Evolutionary conservation across 768 basidiomycete species (phyloP).

Genomic region (Xerocomellus dryophilus): DNA sequence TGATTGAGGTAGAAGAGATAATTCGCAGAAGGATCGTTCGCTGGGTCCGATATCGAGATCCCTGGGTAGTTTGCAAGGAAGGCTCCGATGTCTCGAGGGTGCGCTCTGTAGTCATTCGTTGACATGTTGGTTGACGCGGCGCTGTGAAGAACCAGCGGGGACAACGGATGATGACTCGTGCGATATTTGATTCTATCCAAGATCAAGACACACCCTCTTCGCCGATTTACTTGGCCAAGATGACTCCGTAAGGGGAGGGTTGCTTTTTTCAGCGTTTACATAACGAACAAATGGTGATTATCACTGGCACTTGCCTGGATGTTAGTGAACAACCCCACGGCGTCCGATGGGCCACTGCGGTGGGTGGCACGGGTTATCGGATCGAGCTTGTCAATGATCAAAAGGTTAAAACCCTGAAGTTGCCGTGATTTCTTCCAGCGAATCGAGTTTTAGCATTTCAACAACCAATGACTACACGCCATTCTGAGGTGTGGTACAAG

Average conservation of each 20-base stretch:
- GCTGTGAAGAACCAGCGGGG: slow-evolving; percentile 5
- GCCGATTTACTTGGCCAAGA: background rate
- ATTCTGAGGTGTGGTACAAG: background rate
- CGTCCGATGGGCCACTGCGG: background rate
- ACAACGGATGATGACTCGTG: slow-evolving; percentile 9
- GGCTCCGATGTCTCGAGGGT: slow-evolving; percentile 24
- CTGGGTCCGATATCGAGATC: slow-evolving; percentile 6
- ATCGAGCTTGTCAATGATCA: slow-evolving; percentile 6
- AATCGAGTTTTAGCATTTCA: background rate
- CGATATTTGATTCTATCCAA: slow-evolving; percentile 2
- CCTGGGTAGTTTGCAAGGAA: slow-evolving; percentile 28
- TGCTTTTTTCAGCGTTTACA: background rate
- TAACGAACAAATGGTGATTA: background rate
- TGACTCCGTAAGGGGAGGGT: background rate
- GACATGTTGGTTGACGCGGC: slow-evolving; percentile 14
- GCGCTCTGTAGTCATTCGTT: background rate
- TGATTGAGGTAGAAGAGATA: slow-evolving; percentile 60
- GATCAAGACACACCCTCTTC: background rate
- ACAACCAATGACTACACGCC: background rate
- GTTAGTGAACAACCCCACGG: background rate
- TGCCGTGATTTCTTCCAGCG: slow-evolving; percentile 6
- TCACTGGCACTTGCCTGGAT: slow-evolving; percentile 2
- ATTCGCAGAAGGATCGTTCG: slow-evolving; percentile 38
- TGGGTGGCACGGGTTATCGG: background rate
- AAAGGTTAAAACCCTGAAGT: slow-evolving; percentile 22